Evolutionary conservation across 192 early-diverging fungal genomes (phyloP).

Genomic region (Coemansia nantahalensis): DNA sequence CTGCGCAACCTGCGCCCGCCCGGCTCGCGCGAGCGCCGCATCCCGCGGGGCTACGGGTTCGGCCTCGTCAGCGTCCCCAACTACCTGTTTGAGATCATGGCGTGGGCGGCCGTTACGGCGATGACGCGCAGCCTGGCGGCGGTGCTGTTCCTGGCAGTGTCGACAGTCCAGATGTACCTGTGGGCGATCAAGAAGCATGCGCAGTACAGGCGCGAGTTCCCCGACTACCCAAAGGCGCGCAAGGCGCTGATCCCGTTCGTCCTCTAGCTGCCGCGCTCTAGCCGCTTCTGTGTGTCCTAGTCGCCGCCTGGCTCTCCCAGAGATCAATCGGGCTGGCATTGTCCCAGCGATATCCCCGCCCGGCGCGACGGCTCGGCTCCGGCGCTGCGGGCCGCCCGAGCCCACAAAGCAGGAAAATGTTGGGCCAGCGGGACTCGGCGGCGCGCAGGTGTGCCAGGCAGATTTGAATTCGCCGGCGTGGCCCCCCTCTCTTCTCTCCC

Average conservation of each 20-base stretch:
- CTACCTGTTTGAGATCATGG: constrained; percentile 86
- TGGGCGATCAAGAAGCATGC: constrained; percentile 98
- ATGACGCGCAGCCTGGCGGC: constrained; percentile 71
- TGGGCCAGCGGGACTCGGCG: too few relatives aligned
- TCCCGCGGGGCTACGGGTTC: constrained; percentile 93
- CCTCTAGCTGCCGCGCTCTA: background rate
- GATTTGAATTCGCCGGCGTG: too few relatives aligned
- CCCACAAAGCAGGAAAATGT: too few relatives aligned
- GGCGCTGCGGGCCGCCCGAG: too few relatives aligned
- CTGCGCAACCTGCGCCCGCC: constrained; percentile 90
- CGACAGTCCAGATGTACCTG: constrained; percentile 82
- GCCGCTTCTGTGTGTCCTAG: too few relatives aligned
- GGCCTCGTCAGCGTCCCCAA: constrained; percentile 87
- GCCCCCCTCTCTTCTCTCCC: too few relatives aligned
- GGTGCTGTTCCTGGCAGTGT: constrained; percentile 66
- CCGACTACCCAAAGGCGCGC: constrained; percentile 82
- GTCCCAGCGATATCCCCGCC: too few relatives aligned
- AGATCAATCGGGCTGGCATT: too few relatives aligned
- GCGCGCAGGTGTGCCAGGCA: too few relatives aligned
- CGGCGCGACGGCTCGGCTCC: too few relatives aligned
- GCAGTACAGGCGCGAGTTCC: constrained; percentile 87
- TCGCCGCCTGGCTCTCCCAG: too few relatives aligned
- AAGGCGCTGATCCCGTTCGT: constrained; percentile 76
- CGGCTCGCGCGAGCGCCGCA: constrained; percentile 78
- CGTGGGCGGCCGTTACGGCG: constrained; percentile 72